Evolutionary conservation across 768 basidiomycete species (phyloP), one percentile per base, ranked within the genome.

Genomic region (Naematelia encephala): DNA sequence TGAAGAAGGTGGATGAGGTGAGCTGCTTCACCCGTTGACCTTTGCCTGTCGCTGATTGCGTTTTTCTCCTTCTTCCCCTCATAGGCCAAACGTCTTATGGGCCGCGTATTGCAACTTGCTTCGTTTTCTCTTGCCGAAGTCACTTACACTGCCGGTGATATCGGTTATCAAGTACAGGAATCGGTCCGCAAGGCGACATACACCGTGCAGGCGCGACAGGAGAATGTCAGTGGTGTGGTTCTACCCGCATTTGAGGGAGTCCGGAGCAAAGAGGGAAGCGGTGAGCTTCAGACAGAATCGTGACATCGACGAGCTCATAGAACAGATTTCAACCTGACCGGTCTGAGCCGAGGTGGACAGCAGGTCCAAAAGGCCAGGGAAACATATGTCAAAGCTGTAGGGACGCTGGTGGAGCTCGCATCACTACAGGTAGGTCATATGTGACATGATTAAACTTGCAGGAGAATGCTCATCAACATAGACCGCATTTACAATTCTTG

Each of bases 61-160:
- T 26, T 28, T 3, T 13, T 47, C 44, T 19, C 22, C 39, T 1
- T 26, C 29, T 52, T 39, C 21, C 29, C n/a, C 13, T 23, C 23
- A 25, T 58, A 98, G 93, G 94, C 96, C 10, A 99, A 99, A 78
- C 85, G 92, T 59, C 93, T 97, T 80, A 99, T 98, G 96, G 96
- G 96, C 27, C 84, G 90, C 59, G 93, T 98, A 23, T 96, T 99
- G 87, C 96, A 99, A 77, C 83, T 98, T 51, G 96, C 96, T 23
- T 98, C 96, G 43, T 96, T 99, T 82, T 96, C 93, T 44, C 87
- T 98, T 80, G 96, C 96, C 0, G 94, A 98, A 78, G 96, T 99
- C 64, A 94, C 93, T 19, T 99, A 98, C 80, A 86, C 93, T 29
- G 94, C 96, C 8, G 80, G 80, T 25, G 96, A 98, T 74, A 98